phyloP scores from a whole-genome alignment of 345 rosid species.

The Eucalyptus sideroxylon region DNA sequence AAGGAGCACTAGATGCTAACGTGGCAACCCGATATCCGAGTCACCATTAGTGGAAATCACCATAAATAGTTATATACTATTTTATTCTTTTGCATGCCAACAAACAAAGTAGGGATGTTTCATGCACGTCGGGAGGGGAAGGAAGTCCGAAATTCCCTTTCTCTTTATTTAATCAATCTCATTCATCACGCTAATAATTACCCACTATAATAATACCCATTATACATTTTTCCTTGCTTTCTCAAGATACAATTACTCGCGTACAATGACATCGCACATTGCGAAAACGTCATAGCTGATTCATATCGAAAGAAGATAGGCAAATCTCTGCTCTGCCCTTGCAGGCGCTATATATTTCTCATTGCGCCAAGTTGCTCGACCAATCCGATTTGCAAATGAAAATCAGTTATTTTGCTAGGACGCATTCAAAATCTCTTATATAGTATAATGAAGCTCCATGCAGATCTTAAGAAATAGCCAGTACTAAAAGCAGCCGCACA shows the following conservation, averaged over 20 bases:
- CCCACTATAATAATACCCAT: too few relatives aligned
- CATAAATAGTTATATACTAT: too few relatives aligned
- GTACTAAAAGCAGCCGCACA: neutral
- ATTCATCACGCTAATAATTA: neutral
- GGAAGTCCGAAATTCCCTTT: neutral
- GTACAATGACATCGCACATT: neutral
- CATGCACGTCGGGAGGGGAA: neutral
- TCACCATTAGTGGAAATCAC: neutral
- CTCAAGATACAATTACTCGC: neutral
- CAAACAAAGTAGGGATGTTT: neutral
- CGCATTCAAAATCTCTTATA: rapidly evolving
- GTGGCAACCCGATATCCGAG: neutral
- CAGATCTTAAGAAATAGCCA: too few relatives aligned
- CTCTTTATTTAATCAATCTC: neutral
- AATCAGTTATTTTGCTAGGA: neutral
- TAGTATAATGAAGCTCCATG: neutral
- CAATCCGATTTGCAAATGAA: neutral
- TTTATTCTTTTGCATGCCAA: neutral
- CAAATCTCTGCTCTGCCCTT: too few relatives aligned
- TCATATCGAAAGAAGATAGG: neutral
- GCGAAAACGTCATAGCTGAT: neutral
- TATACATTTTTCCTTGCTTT: neutral
- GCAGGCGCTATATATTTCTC: too few relatives aligned
- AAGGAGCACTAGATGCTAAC: neutral
- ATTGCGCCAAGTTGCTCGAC: rapidly evolving